These are phyloP conservation scores for Sporothrix protearum DNA, from an alignment of 2,329 filamentous ascomycete species.

Conservation along the genomic window DNA sequence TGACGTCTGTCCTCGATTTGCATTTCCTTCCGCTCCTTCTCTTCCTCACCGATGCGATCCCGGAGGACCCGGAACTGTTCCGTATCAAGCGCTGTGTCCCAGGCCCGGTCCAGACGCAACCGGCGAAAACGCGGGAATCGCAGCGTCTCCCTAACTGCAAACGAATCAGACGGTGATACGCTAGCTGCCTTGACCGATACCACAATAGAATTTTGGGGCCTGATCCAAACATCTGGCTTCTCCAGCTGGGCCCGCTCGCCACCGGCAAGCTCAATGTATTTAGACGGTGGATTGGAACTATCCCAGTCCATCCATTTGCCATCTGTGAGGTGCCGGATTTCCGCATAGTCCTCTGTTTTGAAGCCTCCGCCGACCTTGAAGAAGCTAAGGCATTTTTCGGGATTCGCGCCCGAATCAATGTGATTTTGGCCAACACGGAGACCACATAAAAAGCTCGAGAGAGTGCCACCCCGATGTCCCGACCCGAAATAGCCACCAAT, in stretches of 20 bases:
- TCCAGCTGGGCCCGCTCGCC: constrained; percentile 68
- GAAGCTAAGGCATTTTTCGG: constrained; percentile 85
- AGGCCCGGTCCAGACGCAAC: constrained; percentile 76
- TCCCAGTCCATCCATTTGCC: constrained; percentile 93
- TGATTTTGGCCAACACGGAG: constrained; percentile 70
- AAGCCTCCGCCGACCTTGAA: constrained; percentile 98
- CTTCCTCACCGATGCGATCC: constrained; percentile 63
- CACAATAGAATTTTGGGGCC: constrained; percentile 81
- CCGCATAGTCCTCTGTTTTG: constrained; percentile 75
- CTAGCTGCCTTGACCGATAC: constrained; percentile 85
- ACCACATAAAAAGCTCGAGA: constrained; percentile 89
- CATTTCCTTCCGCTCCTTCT: constrained; percentile 68
- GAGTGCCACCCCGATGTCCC: constrained; percentile 73
- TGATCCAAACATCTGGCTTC: constrained; percentile 88
- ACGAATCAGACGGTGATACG: constrained; percentile 70
- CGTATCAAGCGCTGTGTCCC: constrained; percentile 74
- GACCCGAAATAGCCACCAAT: constrained; percentile 92
- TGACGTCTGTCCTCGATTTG: constrained; percentile 66
- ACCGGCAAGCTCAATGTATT: constrained; percentile 78
- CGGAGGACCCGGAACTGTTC: constrained; percentile 74
- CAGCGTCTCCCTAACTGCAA: constrained; percentile 71
- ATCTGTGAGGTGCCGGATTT: constrained; percentile 77
- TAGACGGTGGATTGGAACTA: constrained; percentile 65
- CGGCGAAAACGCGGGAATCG: constrained; percentile 88
- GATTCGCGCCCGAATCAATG: constrained; percentile 54